Evolutionary conservation across 2,329 filamentous ascomycete genomes (phyloP), one percentile per base, ranked within the genome.

Genomic region (Verticillium zaregamsianum): DNA sequence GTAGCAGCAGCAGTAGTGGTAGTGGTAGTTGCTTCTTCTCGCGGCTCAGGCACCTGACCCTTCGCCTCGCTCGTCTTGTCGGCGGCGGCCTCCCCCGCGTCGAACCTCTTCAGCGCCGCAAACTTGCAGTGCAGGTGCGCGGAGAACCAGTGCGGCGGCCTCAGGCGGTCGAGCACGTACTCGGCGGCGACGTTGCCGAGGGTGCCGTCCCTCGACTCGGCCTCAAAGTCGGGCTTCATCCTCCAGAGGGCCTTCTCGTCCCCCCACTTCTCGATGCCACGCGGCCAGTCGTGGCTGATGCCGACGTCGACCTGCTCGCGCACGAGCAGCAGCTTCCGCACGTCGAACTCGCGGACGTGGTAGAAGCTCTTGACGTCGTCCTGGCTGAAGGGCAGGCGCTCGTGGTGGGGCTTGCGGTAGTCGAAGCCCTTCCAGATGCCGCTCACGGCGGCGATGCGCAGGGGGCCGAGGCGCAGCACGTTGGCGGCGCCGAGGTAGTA

Each of bases 401-500:
- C 95, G 66, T 86, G 84, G 71, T 98, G 94, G 11, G 89, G 81
- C 73, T 90, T 93, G 64, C 86, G 85, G 76, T 96, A 99, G 76
- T 97, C 90, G 69, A 89, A 90, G 2, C 88, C 90, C 74, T 97
- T 97, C 91, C 92, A 99, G 66, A 99, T 99, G 6, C 95, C 95
- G 59, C 92, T 95, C 73, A 98, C 80, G 5, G 90, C 94, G 39
- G 92, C 91, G 64, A 99, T 96, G 25, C 95, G 88, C 57, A 99
- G 78, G 1, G 91, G 90, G 0, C 94, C 94, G 35, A 96, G 80
- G 20, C 90, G 88, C 49, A 99, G 73, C 9, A 99, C 89, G 71
- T 96, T 97, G 63, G 95, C 92, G 37, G 93, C 92, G 57, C 95
- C 95, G 74, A 98, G 84, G 77, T 97, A 99, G 80, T 97, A 99